Conservation (phyloP, 768 basidiomycete species). For the Mycena rebaudengoi region DNA sequence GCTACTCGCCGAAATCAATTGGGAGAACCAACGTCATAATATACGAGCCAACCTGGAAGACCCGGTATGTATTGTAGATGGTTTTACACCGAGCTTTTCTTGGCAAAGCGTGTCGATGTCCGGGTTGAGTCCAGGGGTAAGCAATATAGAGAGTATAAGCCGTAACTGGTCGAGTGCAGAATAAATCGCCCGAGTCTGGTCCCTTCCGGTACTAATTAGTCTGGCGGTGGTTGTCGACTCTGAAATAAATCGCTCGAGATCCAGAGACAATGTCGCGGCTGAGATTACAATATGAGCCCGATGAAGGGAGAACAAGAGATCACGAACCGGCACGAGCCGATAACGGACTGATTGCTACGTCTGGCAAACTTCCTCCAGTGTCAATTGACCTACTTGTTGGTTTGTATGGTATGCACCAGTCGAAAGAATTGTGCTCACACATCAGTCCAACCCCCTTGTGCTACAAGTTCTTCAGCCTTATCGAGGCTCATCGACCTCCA, state of each 20-base stretch:
- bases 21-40: neutral
- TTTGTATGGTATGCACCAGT: neutral
- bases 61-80: slow-evolving; percentile 52
- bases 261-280: slow-evolving; percentile 61
- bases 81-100: slow-evolving; percentile 59
- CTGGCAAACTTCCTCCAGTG: slow-evolving; percentile 34
- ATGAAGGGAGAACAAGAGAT: slow-evolving; percentile 1
- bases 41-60: slow-evolving; percentile 53
- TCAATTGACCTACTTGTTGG: slow-evolving; percentile 28
- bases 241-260: slow-evolving; percentile 61
- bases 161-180: slow-evolving; percentile 64
- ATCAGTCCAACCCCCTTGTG: slow-evolving; percentile 76
- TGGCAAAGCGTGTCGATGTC: slow-evolving; percentile 77
- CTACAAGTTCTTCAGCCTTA: slow-evolving; percentile 79
- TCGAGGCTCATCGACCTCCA: slow-evolving; percentile 81
- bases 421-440: slow-evolving; percentile 53
- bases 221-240: slow-evolving; percentile 60
- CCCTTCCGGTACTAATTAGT: slow-evolving; percentile 55
- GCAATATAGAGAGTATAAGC: slow-evolving; percentile 64
- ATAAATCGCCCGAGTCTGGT: slow-evolving; percentile 51
- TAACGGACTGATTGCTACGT: slow-evolving; percentile 34
- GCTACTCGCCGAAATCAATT: slow-evolving; percentile 36
- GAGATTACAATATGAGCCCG: neutral
- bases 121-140: slow-evolving; percentile 74
- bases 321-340: slow-evolving; percentile 30